These are phyloP conservation scores for Beauveria asiatica DNA, from an alignment of 2,329 filamentous ascomycete genomes.

Conservation along the genomic window DNA sequence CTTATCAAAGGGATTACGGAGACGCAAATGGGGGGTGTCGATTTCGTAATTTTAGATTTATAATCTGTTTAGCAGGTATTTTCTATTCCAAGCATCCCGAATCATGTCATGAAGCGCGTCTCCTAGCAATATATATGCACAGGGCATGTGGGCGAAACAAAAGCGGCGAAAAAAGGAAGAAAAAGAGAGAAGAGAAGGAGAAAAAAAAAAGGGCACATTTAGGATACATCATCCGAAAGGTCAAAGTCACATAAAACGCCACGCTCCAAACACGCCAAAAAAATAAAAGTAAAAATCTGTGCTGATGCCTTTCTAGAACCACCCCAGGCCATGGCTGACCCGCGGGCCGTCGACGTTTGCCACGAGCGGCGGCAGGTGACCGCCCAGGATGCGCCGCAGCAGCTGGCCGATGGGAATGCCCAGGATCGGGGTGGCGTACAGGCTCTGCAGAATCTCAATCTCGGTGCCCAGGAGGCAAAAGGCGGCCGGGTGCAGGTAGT, in stretches of 20 bases:
- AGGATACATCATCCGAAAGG: neutral
- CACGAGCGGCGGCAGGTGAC: neutral
- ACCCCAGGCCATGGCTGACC: neutral
- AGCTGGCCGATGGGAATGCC: constrained; percentile 7
- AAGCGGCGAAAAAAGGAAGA: no score
- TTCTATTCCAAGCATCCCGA: neutral
- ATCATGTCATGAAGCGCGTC: neutral
- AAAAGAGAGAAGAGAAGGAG: no score
- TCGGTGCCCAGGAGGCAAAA: constrained; percentile 7
- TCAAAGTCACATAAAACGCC: neutral
- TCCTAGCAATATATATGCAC: neutral
- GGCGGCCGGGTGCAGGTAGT: constrained; percentile 4
- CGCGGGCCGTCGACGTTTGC: neutral
- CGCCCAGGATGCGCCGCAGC: neutral
- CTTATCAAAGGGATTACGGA: no score
- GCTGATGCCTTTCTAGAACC: neutral
- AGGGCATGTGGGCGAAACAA: no score
- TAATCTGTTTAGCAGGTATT: no score
- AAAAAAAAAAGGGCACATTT: neutral
- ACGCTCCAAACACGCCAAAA: neutral
- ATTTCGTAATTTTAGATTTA: no score
- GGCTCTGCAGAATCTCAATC: neutral
- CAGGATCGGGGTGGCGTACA: neutral
- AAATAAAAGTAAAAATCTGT: neutral
- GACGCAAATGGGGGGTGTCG: no score